Conservation (phyloP, 192 early-diverging fungal species). For the Coemansia aciculifera region DNA sequence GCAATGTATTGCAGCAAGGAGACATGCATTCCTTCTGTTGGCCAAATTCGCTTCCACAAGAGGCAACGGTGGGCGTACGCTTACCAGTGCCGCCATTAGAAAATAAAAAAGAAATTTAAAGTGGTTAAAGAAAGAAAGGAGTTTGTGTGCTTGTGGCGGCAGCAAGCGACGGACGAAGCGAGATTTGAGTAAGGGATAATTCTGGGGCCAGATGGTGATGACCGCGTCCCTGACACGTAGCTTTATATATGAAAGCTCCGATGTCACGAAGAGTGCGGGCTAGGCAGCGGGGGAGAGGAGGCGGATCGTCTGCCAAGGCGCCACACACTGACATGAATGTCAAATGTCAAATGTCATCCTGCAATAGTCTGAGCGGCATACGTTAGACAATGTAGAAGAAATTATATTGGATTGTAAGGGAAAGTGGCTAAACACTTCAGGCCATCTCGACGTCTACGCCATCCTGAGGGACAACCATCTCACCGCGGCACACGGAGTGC, state of each 20-base stretch:
- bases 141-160: conserved; percentile 5
- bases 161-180: neutral
- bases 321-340: conserved; percentile 1
- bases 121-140: neutral
- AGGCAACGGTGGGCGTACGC: conserved; percentile 8
- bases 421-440: neutral
- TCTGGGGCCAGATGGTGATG: neutral
- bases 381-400: neutral
- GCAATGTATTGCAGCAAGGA: neutral
- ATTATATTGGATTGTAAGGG: conserved; percentile 5
- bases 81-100: conserved; percentile 18
- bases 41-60: neutral
- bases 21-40: neutral
- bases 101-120: conserved; percentile 2
- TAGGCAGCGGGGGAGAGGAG: neutral
- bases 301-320: neutral
- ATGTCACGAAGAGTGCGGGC: neutral
- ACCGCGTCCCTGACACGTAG: neutral
- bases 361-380: conserved; percentile 1
- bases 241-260: neutral
- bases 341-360: neutral
- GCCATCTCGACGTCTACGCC: conserved; percentile 52
- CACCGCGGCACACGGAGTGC: conserved; percentile 69
- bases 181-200: neutral
- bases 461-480: conserved; percentile 64